These are phyloP conservation scores for Loxodes magnus DNA, from an alignment of 73 alveolate genomes.

Conservation along the genomic window DNA sequence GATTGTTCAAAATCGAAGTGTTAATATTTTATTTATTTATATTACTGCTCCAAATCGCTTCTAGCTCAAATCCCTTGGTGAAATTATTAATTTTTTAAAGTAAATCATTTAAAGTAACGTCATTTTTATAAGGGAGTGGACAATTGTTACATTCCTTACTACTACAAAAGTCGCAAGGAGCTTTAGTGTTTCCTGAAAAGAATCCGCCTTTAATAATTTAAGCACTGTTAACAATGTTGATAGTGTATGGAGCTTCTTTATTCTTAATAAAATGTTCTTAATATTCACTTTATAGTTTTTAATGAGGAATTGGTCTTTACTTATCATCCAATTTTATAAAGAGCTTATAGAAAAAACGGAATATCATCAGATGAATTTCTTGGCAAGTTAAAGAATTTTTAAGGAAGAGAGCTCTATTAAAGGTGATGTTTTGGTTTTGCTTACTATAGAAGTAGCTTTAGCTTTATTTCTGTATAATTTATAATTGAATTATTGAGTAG, in stretches of 20 bases:
- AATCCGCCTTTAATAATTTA: too few relatives aligned
- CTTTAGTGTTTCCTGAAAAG: too few relatives aligned
- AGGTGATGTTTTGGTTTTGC: background rate
- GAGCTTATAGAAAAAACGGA: background rate
- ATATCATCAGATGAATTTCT: conserved; percentile 3
- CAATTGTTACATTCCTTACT: background rate
- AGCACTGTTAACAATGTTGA: too few relatives aligned
- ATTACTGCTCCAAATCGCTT: background rate
- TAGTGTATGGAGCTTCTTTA: too few relatives aligned
- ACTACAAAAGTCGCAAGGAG: background rate
- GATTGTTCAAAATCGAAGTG: conserved; percentile 1
- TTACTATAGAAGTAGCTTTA: background rate
- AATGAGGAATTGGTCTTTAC: background rate
- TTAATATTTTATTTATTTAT: background rate
- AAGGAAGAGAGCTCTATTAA: background rate
- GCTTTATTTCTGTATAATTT: background rate
- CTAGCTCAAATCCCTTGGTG: background rate
- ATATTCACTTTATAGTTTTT: conserved; percentile 1
- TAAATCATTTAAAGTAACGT: too few relatives aligned
- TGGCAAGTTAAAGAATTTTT: background rate
- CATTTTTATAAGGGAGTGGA: conserved; percentile 8
- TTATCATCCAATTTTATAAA: background rate
- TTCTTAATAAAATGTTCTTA: background rate
- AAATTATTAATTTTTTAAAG: background rate
- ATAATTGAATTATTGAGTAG: background rate